Percentiles rank a stretch among this genome's conserved stretches.
Conservation (phyloP, 805 yeast genomes). For the Lipomyces spencermartinsiae region DNA sequence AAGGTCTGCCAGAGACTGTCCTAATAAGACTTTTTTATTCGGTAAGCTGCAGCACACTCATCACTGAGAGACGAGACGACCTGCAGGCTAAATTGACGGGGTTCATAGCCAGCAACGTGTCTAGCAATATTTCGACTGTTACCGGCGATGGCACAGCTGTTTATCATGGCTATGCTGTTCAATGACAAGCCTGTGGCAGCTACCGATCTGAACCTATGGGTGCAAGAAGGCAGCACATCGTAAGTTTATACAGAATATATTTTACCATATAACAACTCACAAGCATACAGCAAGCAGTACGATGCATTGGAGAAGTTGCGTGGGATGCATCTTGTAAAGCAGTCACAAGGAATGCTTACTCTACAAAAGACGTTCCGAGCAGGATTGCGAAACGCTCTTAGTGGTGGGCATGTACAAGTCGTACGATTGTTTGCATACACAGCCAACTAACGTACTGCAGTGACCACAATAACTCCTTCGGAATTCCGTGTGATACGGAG, state of each 20-base stretch:
- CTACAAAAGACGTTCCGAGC: slow-evolving; percentile 76
- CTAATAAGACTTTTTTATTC: slow-evolving; percentile 80
- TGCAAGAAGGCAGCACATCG: slow-evolving; percentile 61
- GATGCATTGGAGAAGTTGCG: slow-evolving; percentile 82
- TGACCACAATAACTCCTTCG: slow-evolving; percentile 70
- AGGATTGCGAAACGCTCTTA: slow-evolving; percentile 80
- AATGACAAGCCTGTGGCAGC: slow-evolving; percentile 73
- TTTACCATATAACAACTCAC: slow-evolving; percentile 36
- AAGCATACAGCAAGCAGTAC: slow-evolving; percentile 58
- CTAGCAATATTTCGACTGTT: slow-evolving; percentile 88
- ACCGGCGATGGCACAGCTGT: slow-evolving; percentile 88
- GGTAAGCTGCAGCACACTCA: slow-evolving; percentile 39
- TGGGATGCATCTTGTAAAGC: slow-evolving; percentile 75
- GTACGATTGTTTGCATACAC: neutral
- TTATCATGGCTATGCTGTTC: slow-evolving; percentile 85
- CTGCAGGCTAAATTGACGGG: neutral
- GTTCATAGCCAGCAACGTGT: slow-evolving; percentile 79
- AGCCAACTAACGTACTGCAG: slow-evolving; percentile 8
- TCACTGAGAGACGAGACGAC: neutral
- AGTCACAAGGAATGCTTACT: slow-evolving; percentile 56
- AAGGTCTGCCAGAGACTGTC: slow-evolving; percentile 85
- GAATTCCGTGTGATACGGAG: slow-evolving; percentile 65
- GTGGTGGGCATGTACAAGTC: slow-evolving; percentile 63
- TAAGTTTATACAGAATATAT: slow-evolving; percentile 44
- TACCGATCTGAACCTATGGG: slow-evolving; percentile 75